Base-by-base conservation (phyloP, 345 rosid genomes). In the Theobroma cacao region DNA sequence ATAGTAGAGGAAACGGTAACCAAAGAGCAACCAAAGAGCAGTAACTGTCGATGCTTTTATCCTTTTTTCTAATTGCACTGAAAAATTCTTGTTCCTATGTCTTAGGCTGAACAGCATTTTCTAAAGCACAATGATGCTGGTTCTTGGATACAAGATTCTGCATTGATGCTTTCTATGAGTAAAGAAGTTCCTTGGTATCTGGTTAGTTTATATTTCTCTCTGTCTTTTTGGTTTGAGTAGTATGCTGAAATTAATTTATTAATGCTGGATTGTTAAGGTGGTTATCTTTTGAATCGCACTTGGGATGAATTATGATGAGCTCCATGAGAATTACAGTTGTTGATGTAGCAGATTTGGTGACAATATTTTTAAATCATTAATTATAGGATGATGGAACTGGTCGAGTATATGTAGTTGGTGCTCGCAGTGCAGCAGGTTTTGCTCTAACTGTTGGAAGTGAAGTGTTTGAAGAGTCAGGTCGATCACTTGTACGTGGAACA, bases 91-190 rank as follows among this genome's bases (percentile, higher is more conserved):
- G 60, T 81, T 76, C 52, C n/a, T 78, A n/a, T 78, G 38, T 78
- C 20, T 79, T 89, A 95, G 98, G 98, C 97, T 13, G 98, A 95
- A 36, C 98, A 93, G 74, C 97, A 93, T 78, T 93, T 93, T 72
- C 84, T 95, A 58, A 95, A 95, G 71, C 98, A 92, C 85, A 95
- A 91, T 86, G 99, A 93, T 87, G 88, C 97, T 2, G 99, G 99
- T 75, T 92, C 99, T 74, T 95, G 98, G 99, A 94, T 93, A 66
- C 97, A 95, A 84, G 99, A 95, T 87, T 93, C 98, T 47, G 98
- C 98, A 3, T 79, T 95, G 79, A 90, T 93, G 91, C 80, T 93
- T 36, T 92, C 98, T 9, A 89, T 92, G 98, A 91, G 97, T 76
- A 93, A 93, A 68, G 99, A 95, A 89, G 98, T 95, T 82, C 99